A percentile compares a stretch with the other conserved stretches of the same genome.
These are phyloP conservation scores for Sporothrix humicola DNA, from an alignment of 2,329 filamentous ascomycete genomes.

Conservation along the genomic window DNA sequence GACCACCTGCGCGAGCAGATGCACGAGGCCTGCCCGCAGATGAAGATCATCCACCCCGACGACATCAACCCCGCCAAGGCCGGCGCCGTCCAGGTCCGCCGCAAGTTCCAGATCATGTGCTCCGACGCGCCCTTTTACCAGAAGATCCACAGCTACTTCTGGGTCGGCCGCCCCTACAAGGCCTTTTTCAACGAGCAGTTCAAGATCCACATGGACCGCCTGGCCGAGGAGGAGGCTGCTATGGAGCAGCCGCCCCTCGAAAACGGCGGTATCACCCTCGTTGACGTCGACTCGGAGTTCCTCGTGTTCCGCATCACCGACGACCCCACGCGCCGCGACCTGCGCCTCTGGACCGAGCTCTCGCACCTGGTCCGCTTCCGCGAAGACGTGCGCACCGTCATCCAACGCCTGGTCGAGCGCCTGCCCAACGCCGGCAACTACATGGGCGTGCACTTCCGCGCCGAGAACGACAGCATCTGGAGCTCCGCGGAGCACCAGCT, in stretches of 20 bases:
- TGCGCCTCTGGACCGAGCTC: conserved; percentile 47
- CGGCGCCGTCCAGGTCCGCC: conserved; percentile 37
- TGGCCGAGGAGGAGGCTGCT: conserved; percentile 29
- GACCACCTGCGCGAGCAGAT: conserved; percentile 42
- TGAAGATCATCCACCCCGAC: conserved; percentile 43
- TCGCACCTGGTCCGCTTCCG: conserved; percentile 44
- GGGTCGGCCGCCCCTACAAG: conserved; percentile 43
- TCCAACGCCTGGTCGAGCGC: conserved; percentile 39
- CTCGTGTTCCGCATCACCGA: conserved; percentile 47
- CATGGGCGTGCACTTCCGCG: conserved; percentile 48
- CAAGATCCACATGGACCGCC: conserved; percentile 25
- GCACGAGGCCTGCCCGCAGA: conserved; percentile 42
- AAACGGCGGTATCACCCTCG: conserved; percentile 42
- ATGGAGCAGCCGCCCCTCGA: conserved; percentile 18
- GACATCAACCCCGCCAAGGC: conserved; percentile 35
- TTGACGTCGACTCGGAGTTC: conserved; percentile 44
- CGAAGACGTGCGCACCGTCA: conserved; percentile 41
- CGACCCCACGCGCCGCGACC: conserved; percentile 45
- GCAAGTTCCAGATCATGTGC: conserved; percentile 40
- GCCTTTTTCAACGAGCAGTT: conserved; percentile 39
- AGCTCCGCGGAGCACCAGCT: conserved; percentile 46
- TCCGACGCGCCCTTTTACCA: conserved; percentile 40
- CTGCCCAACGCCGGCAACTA: conserved; percentile 40
- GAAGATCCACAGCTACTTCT: conserved; percentile 43
- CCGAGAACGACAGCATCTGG: conserved; percentile 48